These are phyloP conservation scores for Aeschynomene evenia DNA, from an alignment of 306 rosid genomes.

Conservation along the genomic window DNA sequence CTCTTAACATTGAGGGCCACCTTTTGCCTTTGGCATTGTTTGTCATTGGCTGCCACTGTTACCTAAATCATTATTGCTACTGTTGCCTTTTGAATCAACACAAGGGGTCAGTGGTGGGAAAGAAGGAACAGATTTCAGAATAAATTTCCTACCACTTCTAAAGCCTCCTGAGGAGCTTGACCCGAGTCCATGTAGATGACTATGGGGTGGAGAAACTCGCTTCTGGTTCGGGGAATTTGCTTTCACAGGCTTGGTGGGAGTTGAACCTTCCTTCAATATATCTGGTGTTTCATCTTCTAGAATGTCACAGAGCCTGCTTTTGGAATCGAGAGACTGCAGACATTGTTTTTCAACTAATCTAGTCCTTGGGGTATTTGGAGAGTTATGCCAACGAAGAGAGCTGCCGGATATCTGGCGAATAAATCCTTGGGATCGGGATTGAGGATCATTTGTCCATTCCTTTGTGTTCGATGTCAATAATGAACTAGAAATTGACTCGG, in stretches of 20 bases:
- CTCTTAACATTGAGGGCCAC: slow-evolving; percentile 8
- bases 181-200: slow-evolving; percentile 35
- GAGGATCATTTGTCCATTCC: slow-evolving; percentile 25
- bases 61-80: slow-evolving; percentile 23
- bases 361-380: slow-evolving; percentile 53
- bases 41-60: slow-evolving; percentile 24
- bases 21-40: slow-evolving; percentile 19
- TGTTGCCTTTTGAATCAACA: slow-evolving; percentile 32
- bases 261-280: slow-evolving; percentile 47
- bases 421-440: slow-evolving; percentile 25
- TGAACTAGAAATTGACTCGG: slow-evolving; percentile 20
- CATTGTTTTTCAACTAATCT: slow-evolving; percentile 29
- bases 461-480: slow-evolving; percentile 28
- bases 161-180: slow-evolving; percentile 53
- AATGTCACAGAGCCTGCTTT: slow-evolving; percentile 34
- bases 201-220: slow-evolving; percentile 68
- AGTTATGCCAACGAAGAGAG: slow-evolving; percentile 42
- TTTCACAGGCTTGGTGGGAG: slow-evolving; percentile 43
- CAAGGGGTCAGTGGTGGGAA: slow-evolving; percentile 68
- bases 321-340: slow-evolving; percentile 27
- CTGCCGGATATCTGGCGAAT: slow-evolving; percentile 31
- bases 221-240: slow-evolving; percentile 65
- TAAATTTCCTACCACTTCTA: slow-evolving; percentile 54
- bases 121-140: slow-evolving; percentile 50
- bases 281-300: slow-evolving; percentile 62